Evolutionary conservation across 164 flowering plant species (phyloP).

Genomic region (Protea cynaroides): DNA sequence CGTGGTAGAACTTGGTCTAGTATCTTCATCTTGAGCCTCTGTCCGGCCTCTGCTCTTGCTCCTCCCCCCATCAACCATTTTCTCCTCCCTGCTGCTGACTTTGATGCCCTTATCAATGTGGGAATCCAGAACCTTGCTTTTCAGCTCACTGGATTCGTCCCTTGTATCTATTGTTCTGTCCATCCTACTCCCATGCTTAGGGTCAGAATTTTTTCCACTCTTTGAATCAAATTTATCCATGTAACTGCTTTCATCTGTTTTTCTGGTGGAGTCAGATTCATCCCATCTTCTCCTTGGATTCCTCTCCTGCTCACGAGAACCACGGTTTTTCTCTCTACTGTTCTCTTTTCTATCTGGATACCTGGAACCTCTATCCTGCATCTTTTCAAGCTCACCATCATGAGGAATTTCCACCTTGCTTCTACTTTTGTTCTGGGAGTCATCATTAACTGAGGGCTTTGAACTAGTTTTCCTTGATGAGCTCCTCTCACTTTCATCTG

Average conservation of each 20-base stretch:
- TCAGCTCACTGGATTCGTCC: slow-evolving; percentile 40
- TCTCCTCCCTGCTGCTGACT: slow-evolving; percentile 55
- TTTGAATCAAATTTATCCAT: slow-evolving; percentile 41
- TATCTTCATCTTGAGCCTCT: slow-evolving; percentile 53
- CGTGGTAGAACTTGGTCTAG: slow-evolving; percentile 26
- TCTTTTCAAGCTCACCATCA: slow-evolving; percentile 50
- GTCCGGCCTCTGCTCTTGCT: slow-evolving; percentile 43
- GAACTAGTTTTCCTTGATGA: slow-evolving; percentile 36
- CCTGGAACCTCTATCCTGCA: slow-evolving; percentile 51
- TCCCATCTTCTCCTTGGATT: slow-evolving; percentile 73
- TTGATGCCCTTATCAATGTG: slow-evolving; percentile 39
- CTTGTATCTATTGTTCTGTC: slow-evolving; percentile 40
- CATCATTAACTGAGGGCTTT: slow-evolving; percentile 43
- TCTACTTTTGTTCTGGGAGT: slow-evolving; percentile 40
- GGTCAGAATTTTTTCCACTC: slow-evolving; percentile 48
- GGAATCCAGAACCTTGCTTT: slow-evolving; percentile 37
- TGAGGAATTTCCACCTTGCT: slow-evolving; percentile 44
- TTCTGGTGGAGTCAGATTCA: slow-evolving; percentile 41
- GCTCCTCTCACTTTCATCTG: slow-evolving; percentile 48
- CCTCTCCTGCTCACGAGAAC: slow-evolving; percentile 46
- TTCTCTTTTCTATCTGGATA: slow-evolving; percentile 51
- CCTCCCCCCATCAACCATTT: slow-evolving; percentile 51
- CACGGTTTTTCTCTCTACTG: slow-evolving; percentile 52
- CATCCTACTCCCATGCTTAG: slow-evolving; percentile 26
- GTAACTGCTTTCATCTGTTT: slow-evolving; percentile 36